A percentile compares a stretch with the other conserved stretches of the same genome.
phyloP scores from a whole-genome alignment of 73 alveolate genomes.

The Urostyla sp. region DNA sequence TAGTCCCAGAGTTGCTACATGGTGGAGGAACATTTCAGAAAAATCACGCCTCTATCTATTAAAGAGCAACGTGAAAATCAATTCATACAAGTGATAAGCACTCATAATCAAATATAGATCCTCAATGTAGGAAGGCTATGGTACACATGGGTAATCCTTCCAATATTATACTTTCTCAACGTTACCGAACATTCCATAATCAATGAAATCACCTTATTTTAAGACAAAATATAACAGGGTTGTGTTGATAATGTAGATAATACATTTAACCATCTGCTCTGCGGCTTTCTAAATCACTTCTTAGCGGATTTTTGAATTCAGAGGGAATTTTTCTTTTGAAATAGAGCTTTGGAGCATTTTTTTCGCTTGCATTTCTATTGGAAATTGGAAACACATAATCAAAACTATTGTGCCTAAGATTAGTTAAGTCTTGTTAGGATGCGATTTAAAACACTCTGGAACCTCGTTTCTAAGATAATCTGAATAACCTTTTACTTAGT shows the following conservation, averaged over 20 bases:
- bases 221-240: background rate
- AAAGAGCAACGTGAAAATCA: slow-evolving; percentile 3
- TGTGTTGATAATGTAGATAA: slow-evolving; percentile 13
- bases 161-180: slow-evolving; percentile 11
- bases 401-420: background rate
- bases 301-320: slow-evolving; percentile 9
- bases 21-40: slow-evolving; percentile 42
- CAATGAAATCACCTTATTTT: slow-evolving; percentile 23
- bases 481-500: background rate
- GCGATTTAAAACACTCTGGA: slow-evolving; percentile 8
- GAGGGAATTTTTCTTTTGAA: slow-evolving; percentile 18
- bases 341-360: background rate
- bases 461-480: slow-evolving; percentile 18
- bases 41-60: slow-evolving; percentile 11
- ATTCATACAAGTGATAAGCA: slow-evolving; percentile 27
- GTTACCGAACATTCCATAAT: slow-evolving; percentile 11
- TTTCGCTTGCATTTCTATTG: slow-evolving; percentile 5
- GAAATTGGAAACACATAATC: slow-evolving; percentile 1
- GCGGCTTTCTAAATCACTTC: slow-evolving; percentile 15
- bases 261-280: slow-evolving; percentile 18
- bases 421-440: slow-evolving; percentile 4
- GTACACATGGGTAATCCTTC: slow-evolving; percentile 32
- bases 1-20: background rate
- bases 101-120: slow-evolving; percentile 20
- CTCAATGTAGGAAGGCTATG: slow-evolving; percentile 23